phyloP scores from a whole-genome alignment of 352 stramenopile genomes.

The Pythium pyrilobum region DNA sequence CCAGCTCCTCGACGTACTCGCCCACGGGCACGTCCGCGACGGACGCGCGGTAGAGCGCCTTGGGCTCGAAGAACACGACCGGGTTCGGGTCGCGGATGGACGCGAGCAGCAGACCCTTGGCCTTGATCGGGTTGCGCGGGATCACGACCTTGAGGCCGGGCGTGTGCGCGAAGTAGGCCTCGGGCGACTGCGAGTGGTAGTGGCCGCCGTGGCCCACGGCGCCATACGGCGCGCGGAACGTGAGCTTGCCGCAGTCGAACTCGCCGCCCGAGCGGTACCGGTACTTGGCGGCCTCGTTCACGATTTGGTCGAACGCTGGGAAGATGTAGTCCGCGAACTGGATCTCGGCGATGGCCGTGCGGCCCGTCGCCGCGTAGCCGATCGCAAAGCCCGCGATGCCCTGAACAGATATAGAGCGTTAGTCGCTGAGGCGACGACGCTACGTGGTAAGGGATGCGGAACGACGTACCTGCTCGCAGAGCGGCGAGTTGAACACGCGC shows the following conservation, averaged over 20 bases:
- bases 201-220: slow-evolving; percentile 92
- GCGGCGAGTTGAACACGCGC: slow-evolving; percentile 96
- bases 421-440: not conserved
- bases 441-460: not conserved
- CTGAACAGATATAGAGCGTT: not conserved
- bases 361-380: slow-evolving; percentile 94
- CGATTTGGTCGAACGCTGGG: slow-evolving; percentile 94
- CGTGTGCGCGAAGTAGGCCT: slow-evolving; percentile 97
- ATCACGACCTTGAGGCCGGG: slow-evolving; percentile 98
- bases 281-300: slow-evolving; percentile 98
- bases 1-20: slow-evolving; percentile 93
- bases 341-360: slow-evolving; percentile 97
- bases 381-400: slow-evolving; percentile 95
- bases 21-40: slow-evolving; percentile 95
- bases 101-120: slow-evolving; percentile 95
- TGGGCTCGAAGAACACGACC: slow-evolving; percentile 98
- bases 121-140: slow-evolving; percentile 90
- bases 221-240: slow-evolving; percentile 93
- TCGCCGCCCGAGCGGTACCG: slow-evolving; percentile 96
- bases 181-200: slow-evolving; percentile 95
- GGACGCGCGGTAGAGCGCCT: slow-evolving; percentile 95
- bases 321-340: slow-evolving; percentile 99
- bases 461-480: slow-evolving; percentile 88
- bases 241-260: slow-evolving; percentile 97
- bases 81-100: slow-evolving; percentile 96